A percentile compares a stretch with the other conserved stretches of the same genome.
phyloP scores from a whole-genome alignment of 192 early-diverging fungal species.

The Backusella morwellensis region DNA sequence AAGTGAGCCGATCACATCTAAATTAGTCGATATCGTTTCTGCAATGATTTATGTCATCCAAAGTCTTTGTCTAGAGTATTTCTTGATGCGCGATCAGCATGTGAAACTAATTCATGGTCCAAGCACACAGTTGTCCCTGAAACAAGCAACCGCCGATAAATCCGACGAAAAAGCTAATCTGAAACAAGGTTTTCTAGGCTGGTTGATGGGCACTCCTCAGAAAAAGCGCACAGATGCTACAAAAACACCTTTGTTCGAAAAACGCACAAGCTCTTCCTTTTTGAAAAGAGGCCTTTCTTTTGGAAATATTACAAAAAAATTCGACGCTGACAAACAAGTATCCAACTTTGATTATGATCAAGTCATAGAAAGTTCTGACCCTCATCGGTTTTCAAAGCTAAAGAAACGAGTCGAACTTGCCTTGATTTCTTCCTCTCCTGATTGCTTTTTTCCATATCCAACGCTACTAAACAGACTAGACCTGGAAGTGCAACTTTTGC shows the following conservation, averaged over 20 bases:
- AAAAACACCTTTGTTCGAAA: neutral
- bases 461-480: conserved; percentile 65
- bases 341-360: neutral
- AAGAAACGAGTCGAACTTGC: conserved; percentile 52
- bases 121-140: neutral
- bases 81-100: conserved; percentile 70
- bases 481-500: conserved; percentile 45
- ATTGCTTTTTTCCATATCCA: conserved; percentile 75
- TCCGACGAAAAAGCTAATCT: neutral
- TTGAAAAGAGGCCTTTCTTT: neutral
- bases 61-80: conserved; percentile 74
- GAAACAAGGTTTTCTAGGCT: neutral
- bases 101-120: conserved; percentile 29
- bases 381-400: conserved; percentile 37
- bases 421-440: conserved; percentile 78
- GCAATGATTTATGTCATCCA: conserved; percentile 73
- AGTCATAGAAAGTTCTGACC: conserved; percentile 28
- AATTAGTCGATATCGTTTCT: conserved; percentile 56
- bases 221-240: neutral
- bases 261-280: neutral
- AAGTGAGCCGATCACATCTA: neutral
- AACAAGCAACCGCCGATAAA: neutral
- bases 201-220: neutral
- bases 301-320: neutral
- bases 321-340: neutral